Percentiles rank a stretch among this genome's conserved stretches.
Evolutionary conservation across 2,329 filamentous ascomycete genomes (phyloP).

Genomic region (Penicillium occitanis): DNA sequence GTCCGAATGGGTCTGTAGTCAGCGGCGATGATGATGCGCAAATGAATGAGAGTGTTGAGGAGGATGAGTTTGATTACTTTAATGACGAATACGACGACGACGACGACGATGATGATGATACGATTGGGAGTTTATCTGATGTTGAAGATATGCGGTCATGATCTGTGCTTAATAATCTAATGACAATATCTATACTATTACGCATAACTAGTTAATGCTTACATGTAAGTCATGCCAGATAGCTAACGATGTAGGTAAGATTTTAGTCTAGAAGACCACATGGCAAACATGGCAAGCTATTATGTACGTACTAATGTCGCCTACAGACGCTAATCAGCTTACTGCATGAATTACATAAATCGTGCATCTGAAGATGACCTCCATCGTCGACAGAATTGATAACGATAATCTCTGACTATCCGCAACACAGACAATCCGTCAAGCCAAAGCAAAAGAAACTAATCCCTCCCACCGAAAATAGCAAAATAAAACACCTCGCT

Average conservation of each 20-base stretch:
- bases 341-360: not conserved
- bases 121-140: constrained; percentile 9
- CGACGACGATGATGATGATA: constrained; percentile 21
- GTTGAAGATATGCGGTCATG: not conserved
- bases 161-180: not conserved
- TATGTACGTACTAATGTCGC: not conserved
- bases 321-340: not conserved
- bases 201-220: not conserved
- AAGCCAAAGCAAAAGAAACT: not conserved
- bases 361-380: not conserved
- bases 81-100: constrained; percentile 13
- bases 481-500: not conserved
- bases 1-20: not conserved
- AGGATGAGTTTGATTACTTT: constrained; percentile 14
- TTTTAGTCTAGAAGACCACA: not conserved
- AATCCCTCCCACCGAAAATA: not conserved
- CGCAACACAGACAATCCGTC: not conserved
- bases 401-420: not conserved
- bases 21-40: not conserved
- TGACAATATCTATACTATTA: not conserved
- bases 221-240: not conserved
- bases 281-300: not conserved
- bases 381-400: not conserved
- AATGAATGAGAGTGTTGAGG: not conserved
- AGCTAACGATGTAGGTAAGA: not conserved